Evolutionary conservation across 1,284 basidiomycete species (phyloP), one percentile per base, ranked within the genome.

Genomic region (Vanrija sp.): DNA sequence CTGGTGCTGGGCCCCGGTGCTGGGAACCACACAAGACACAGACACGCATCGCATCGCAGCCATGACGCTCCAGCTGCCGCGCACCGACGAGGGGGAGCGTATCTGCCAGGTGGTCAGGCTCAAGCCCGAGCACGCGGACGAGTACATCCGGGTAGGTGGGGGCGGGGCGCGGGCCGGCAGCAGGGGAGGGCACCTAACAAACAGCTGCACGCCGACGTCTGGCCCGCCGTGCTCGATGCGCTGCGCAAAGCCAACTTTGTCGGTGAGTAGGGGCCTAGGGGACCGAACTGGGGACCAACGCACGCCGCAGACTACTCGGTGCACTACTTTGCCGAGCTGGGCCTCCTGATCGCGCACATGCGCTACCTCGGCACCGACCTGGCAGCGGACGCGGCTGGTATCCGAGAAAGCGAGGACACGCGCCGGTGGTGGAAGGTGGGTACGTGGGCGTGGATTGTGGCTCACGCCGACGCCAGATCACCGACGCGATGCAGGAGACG

Each of bases 251-350:
- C 86, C 47, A 82, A 89, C 68, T 82, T 89, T 54, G 78, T 79
- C 42, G 77, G 77, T 74, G 29, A 56, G 71, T 63, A 16, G 6
- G n/a, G n/a, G n/a, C n/a, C n/a, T n/a, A n/a, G n/a, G n/a, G n/a
- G n/a, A n/a, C n/a, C n/a, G n/a, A n/a, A n/a, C n/a, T n/a, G n/a
- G n/a, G n/a, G n/a, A n/a, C n/a, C n/a, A n/a, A n/a, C n/a, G n/a
- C n/a, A n/a, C n/a, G n/a, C n/a, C n/a, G n/a, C n/a, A 78, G 87
- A 90, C 74, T 90, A 89, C 69, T 87, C 86, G 29, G 90, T 90
- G 66, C 79, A 87, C 66, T 81, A 86, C 66, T 84, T 73, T 78
- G 83, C 49, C 80, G 83, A 53, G 75, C 82, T 64, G 48, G 62
- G 64, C 44, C 80, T 90, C 28, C 80, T 90, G 16, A 83, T 89